Evolutionary conservation across 257 asterid genomes (phyloP), one percentile per base, ranked within the genome.

Genomic region (Agastache rugosa): DNA sequence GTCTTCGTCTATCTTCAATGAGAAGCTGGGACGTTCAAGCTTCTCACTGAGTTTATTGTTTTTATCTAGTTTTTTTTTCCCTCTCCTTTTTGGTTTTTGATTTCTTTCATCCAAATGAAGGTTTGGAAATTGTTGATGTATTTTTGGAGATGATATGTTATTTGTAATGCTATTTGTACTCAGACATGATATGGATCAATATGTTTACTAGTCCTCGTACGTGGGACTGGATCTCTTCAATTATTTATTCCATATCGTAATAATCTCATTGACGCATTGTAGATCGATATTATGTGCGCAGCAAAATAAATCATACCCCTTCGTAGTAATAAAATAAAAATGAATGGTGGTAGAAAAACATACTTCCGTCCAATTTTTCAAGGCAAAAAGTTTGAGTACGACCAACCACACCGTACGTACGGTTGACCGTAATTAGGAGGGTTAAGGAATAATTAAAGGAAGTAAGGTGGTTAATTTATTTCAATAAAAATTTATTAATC

Each of bases 11-110:
- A 42, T 22, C 58, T 42, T 12, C 8, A 63, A 62, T 14, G 59
- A 66, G 72, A 67, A 44, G 42, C 11, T 25, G 55, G 71, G 3
- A n/a, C n/a, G n/a, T 47, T 44, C 59, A n/a, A 8, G 29, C 73
- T 47, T 48, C 51, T 48, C 73, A 48, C 5, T 44, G 12, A 5
- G 8, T 64, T 37, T 35, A n/a, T 35, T 63, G 50, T 35, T 41
- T 41, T 42, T 8, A 20, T 35, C n/a, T 63, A 16, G 23, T 14
- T n/a, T 2, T 3, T 59, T 5, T 8, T 16, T 16, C 3, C 2
- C n/a, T n/a, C 4, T 16, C 6, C 12, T 12, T 63, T 0, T 15
- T 27, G 17, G 9, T 27, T 58, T 63, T 63, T 59, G 53, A 7
- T 25, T 67, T 23, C 20, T 22, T 48, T 29, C 11, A 45, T 22